Conservation (phyloP, 805 yeast genomes). For the Candida tammaniensis region DNA sequence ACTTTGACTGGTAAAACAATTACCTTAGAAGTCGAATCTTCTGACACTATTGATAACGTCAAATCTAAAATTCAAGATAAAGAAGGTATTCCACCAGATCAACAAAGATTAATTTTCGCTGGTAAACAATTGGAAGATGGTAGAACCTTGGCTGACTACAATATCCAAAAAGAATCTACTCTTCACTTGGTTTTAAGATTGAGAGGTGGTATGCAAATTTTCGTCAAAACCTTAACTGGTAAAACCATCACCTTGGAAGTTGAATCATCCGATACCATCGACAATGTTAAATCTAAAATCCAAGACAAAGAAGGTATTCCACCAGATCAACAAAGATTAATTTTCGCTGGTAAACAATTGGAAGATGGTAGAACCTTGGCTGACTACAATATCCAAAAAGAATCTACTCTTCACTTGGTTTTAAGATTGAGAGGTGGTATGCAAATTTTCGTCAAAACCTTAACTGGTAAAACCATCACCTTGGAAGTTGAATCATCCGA, state of each 20-base stretch:
- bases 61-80: conserved; percentile 95
- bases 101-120: conserved; percentile 95
- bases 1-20: conserved; percentile 62
- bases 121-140: conserved; percentile 98
- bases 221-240: conserved; percentile 58
- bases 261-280: conserved; percentile 96
- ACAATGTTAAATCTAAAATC: conserved; percentile 93
- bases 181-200: conserved; percentile 94
- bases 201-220: conserved; percentile 88
- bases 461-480: conserved; percentile 56
- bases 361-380: conserved; percentile 95
- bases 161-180: conserved; percentile 97
- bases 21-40: conserved; percentile 95
- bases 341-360: conserved; percentile 96
- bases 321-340: conserved; percentile 95
- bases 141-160: conserved; percentile 95
- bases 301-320: conserved; percentile 98
- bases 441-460: conserved; percentile 37
- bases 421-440: conserved; percentile 96
- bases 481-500: conserved; percentile 96
- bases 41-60: conserved; percentile 96
- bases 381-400: conserved; percentile 98
- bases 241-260: conserved; percentile 86
- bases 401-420: conserved; percentile 93
- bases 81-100: conserved; percentile 98